phyloP scores from a whole-genome alignment of 1,139 yeast genomes.

The Meyerozyma elateridarum region DNA sequence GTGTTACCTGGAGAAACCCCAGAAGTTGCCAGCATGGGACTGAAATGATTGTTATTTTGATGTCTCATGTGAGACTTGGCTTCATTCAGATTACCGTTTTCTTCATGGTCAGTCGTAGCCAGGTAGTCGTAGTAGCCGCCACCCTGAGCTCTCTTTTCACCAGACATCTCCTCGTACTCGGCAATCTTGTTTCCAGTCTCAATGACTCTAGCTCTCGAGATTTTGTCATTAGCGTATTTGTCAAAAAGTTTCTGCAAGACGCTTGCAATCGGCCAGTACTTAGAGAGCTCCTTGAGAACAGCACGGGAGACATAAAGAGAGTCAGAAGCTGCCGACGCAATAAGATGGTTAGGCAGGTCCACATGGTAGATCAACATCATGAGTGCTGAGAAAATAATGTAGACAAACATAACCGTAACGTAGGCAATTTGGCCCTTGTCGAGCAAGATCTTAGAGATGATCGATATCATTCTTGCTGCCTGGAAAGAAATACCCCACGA shows the following conservation, averaged over 20 bases:
- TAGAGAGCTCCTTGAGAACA: conserved; percentile 50
- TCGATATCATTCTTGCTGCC: conserved; percentile 76
- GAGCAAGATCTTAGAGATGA: conserved; percentile 56
- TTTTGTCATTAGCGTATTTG: conserved; percentile 43
- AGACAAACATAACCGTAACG: conserved; percentile 54
- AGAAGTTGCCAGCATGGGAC: conserved; percentile 17
- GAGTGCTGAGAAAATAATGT: conserved; percentile 63
- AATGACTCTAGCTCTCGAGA: conserved; percentile 41
- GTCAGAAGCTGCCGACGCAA: conserved; percentile 56
- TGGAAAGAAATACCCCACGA: conserved; percentile 85
- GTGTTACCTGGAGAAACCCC: conserved; percentile 28
- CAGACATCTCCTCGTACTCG: conserved; percentile 32
- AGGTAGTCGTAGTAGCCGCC: conserved; percentile 15
- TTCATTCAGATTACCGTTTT: conserved; percentile 2
- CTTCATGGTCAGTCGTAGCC: conserved; percentile 17
- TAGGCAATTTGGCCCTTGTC: conserved; percentile 48
- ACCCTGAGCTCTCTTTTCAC: conserved; percentile 19
- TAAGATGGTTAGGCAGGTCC: conserved; percentile 53
- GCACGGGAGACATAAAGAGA: conserved; percentile 50
- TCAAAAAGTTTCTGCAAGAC: conserved; percentile 39
- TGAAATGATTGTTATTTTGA: conserved; percentile 7
- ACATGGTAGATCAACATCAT: conserved; percentile 73
- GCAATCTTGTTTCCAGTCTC: conserved; percentile 37
- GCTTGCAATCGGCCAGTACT: conserved; percentile 42
- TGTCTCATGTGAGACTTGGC: conserved; percentile 4